Evolutionary conservation across 1,284 basidiomycete genomes (phyloP), one percentile per base, ranked within the genome.

Genomic region (Fomitopsis palustris): DNA sequence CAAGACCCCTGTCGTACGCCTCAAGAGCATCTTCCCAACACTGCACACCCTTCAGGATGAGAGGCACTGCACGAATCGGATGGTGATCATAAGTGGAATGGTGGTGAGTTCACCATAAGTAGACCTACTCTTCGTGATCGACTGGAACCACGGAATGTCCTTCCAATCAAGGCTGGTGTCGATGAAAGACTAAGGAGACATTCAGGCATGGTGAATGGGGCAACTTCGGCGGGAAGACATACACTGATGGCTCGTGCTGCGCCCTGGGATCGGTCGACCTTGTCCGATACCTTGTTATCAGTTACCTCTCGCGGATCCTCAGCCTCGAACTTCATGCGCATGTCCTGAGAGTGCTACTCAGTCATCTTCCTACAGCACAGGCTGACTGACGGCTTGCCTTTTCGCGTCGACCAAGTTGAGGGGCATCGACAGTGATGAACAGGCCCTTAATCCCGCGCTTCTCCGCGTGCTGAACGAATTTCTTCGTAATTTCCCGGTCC

Each of bases 361-460:
- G 31, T 31, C 31, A 19, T 8, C 29, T 5, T 7, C 33, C 10
- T 1, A 35, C 29, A 14, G 35, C 10, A 14, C 35, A 3, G 12
- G 8, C 35, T 37, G 12, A 14, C 8, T 14, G 16, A 7, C 35
- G 12, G 8, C 35, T 14, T 9, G 16, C 95, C 86, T 94, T 93
- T 73, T 95, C 93, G 59, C 94, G 83, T 25, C 94, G 83, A 54
- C 94, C 95, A 19, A 97, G 84, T 68, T 96, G 94, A 4, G 95
- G 95, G 3, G 95, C 94, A 71, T 97, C 94, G 29, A 96, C 94
- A 1, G 94, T 96, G 70, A 95, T 93, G 74, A 95, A 95, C 10
- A 95, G 76, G 6, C 78, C 90, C 72, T 95, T 95, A 73, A 96
- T 83, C 12, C 93, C 93, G 5, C 92, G 82, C 62, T 83, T 76